These are phyloP conservation scores for Sphenostylis stenocarpa DNA, from an alignment of 306 rosid species.

Conservation along the genomic window DNA sequence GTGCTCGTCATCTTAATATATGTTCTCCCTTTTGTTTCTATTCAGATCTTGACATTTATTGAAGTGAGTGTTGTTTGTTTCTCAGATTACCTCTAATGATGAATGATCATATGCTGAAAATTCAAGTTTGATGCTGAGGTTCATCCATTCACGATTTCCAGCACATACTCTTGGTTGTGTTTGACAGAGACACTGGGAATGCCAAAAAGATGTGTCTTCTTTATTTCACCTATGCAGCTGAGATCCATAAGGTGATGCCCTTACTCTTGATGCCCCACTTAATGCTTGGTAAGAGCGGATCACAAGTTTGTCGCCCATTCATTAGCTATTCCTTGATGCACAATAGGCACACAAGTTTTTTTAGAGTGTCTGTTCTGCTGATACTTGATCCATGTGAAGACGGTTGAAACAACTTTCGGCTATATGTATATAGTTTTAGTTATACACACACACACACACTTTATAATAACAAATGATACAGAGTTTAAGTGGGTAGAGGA, in stretches of 20 bases:
- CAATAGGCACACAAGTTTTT: slow-evolving; percentile 40
- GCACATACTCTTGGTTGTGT: slow-evolving; percentile 15
- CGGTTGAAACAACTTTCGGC: slow-evolving; percentile 52
- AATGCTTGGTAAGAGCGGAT: slow-evolving; percentile 36
- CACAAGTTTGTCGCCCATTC: slow-evolving; percentile 27
- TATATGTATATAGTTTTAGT: slow-evolving; percentile 32
- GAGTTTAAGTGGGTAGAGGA: slow-evolving; percentile 24
- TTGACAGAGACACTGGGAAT: slow-evolving; percentile 52
- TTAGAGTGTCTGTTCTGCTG: slow-evolving; percentile 43
- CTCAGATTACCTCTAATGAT: slow-evolving; percentile 27
- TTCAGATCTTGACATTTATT: background rate
- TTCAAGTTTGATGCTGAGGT: slow-evolving; percentile 29
- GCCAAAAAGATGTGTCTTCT: slow-evolving; percentile 63
- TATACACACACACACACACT: background rate
- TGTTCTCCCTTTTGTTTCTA: background rate
- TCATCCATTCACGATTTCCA: slow-evolving; percentile 1
- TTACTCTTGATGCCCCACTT: slow-evolving; percentile 28
- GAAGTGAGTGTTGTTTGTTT: slow-evolving; percentile 6
- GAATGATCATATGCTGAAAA: slow-evolving; percentile 12
- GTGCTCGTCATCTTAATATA: background rate
- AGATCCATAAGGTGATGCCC: slow-evolving; percentile 42
- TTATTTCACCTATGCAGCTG: slow-evolving; percentile 32
- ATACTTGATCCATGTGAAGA: slow-evolving; percentile 51
- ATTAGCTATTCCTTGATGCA: slow-evolving; percentile 39
- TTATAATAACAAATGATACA: slow-evolving; percentile 26